Evolutionary conservation across 495 filamentous ascomycete species (phyloP).

Genomic region (Trichodelitschia bisporula): DNA sequence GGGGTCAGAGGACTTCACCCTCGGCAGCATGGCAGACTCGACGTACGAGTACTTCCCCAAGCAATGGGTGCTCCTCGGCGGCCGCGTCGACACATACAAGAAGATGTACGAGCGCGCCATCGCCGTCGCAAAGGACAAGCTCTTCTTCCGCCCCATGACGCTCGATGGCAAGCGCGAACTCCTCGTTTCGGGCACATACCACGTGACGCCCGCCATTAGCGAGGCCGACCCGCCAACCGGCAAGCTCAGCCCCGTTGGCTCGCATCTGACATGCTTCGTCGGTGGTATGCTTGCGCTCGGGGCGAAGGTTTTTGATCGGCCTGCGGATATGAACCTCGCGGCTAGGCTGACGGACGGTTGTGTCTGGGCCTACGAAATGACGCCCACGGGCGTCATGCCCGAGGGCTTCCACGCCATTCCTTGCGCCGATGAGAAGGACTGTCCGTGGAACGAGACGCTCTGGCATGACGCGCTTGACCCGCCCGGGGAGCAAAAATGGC

Average conservation of each 20-base stretch:
- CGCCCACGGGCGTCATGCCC: slow-evolving; percentile 55
- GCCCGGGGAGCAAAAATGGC: slow-evolving; percentile 1
- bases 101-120: slow-evolving; percentile 54
- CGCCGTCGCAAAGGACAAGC: slow-evolving; percentile 42
- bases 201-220: slow-evolving; percentile 10
- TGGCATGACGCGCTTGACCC: slow-evolving; percentile 10
- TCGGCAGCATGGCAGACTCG: slow-evolving; percentile 74
- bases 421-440: slow-evolving; percentile 30
- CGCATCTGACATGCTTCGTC: slow-evolving; percentile 71
- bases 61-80: slow-evolving; percentile 54
- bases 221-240: slow-evolving; percentile 3
- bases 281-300: slow-evolving; percentile 88
- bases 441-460: slow-evolving; percentile 50
- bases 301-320: slow-evolving; percentile 54
- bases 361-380: slow-evolving; percentile 74
- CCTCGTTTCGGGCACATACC: slow-evolving; percentile 41
- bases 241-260: slow-evolving; percentile 30
- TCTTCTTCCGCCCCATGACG: slow-evolving; percentile 66
- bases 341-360: slow-evolving; percentile 74
- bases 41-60: slow-evolving; percentile 88
- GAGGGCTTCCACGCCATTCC: slow-evolving; percentile 41
- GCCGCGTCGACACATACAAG: slow-evolving; percentile 54
- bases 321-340: slow-evolving; percentile 53
- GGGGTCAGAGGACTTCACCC: slow-evolving; percentile 29
- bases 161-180: slow-evolving; percentile 20